A percentile compares a stretch with the other conserved stretches of the same genome.
Conservation (phyloP, 179 eudicot genomes). For the Actinidia arguta region DNA sequence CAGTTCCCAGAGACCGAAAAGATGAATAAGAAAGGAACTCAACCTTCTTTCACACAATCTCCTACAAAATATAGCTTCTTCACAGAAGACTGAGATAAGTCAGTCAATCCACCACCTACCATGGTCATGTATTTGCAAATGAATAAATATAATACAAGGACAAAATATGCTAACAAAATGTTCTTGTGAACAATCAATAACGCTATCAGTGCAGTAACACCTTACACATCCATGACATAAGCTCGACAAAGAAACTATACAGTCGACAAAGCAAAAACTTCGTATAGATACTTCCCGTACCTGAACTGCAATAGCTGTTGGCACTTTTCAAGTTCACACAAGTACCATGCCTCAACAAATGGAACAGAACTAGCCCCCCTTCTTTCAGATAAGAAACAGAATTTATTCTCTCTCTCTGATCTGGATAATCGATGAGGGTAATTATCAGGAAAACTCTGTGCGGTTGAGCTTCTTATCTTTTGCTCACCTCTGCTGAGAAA, state of each 20-base stretch:
- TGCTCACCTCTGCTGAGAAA: neutral
- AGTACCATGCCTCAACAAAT: neutral
- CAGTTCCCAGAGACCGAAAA: too few species aligned
- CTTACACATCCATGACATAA: neutral
- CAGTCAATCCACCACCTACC: conserved; percentile 3
- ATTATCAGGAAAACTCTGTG: neutral
- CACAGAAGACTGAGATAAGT: neutral
- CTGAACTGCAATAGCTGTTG: too few species aligned
- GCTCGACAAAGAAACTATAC: neutral
- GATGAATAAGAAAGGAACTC: too few species aligned
- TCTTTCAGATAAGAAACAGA: neutral
- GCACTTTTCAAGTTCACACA: too few species aligned
- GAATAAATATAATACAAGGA: conserved; percentile 15
- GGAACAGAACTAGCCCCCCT: neutral
- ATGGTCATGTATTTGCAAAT: conserved; percentile 7
- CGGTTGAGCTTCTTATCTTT: neutral
- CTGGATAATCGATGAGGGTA: neutral
- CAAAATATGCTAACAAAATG: neutral
- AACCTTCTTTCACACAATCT: too few species aligned
- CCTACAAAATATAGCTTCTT: too few species aligned
- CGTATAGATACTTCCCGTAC: too few species aligned
- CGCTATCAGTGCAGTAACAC: neutral
- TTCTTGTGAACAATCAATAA: neutral
- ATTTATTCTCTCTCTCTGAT: neutral
- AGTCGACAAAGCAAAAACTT: neutral